These are phyloP conservation scores for Ophiognomonia clavigignenti-juglandacearum DNA, from an alignment of 2,329 filamentous ascomycete species.

Conservation along the genomic window DNA sequence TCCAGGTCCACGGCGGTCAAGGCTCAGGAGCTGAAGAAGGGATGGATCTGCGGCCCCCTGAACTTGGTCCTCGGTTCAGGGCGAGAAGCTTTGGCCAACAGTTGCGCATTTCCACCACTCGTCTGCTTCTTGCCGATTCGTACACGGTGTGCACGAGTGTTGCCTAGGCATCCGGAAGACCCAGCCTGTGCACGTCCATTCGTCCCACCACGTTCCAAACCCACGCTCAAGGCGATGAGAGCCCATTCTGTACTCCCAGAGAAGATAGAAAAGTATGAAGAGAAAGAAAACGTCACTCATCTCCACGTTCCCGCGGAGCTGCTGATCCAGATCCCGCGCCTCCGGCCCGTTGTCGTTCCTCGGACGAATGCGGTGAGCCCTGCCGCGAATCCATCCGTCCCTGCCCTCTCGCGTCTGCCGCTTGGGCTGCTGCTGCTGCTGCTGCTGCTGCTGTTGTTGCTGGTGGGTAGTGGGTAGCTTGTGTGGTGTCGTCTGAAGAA, in stretches of 20 bases:
- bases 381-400: conserved; percentile 25
- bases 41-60: too few species aligned
- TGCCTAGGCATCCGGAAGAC: too few species aligned
- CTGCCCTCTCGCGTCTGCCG: conserved; percentile 22
- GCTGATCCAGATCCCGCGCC: conserved; percentile 26
- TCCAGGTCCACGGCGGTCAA: too few species aligned
- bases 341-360: conserved; percentile 31
- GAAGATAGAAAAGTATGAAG: too few species aligned
- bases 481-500: conserved; percentile 35
- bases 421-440: too few species aligned
- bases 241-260: conserved; percentile 12
- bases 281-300: conserved; percentile 24
- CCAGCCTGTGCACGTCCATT: neutral
- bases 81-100: too few species aligned
- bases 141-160: too few species aligned
- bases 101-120: too few species aligned
- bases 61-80: too few species aligned
- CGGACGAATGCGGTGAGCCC: conserved; percentile 27
- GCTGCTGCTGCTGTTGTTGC: too few species aligned
- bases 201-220: neutral
- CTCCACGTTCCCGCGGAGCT: conserved; percentile 26
- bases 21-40: too few species aligned
- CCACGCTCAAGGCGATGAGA: neutral
- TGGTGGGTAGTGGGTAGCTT: conserved; percentile 19
- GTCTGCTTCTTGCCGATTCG: too few species aligned